Evolutionary conservation across 805 yeast species (phyloP).

Genomic region (Wickerhamiella parazyma): DNA sequence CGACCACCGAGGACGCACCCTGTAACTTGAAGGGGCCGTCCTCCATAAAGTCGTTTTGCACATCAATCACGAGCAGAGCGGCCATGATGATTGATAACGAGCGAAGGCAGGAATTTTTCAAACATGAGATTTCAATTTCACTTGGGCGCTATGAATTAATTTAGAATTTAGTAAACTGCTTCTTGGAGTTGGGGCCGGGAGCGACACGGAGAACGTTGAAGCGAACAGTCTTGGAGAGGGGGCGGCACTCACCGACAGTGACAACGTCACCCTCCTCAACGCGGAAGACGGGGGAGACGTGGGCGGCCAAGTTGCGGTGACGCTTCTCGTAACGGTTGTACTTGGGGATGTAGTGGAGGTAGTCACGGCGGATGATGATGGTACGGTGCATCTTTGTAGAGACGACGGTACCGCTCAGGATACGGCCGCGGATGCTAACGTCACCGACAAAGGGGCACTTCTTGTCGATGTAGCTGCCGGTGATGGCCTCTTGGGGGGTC

Average conservation of each 20-base stretch:
- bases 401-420: constrained; percentile 98
- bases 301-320: constrained; percentile 99
- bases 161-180: constrained; percentile 97
- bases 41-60: constrained; percentile 70
- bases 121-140: not conserved
- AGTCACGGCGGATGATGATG: constrained; percentile 98
- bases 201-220: constrained; percentile 97
- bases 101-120: too few species aligned
- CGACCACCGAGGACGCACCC: constrained; percentile 46
- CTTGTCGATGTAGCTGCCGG: constrained; percentile 98
- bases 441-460: constrained; percentile 98
- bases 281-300: constrained; percentile 99
- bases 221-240: constrained; percentile 98
- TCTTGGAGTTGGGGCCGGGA: constrained; percentile 68
- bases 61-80: constrained; percentile 64
- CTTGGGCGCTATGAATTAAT: not conserved
- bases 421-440: constrained; percentile 98
- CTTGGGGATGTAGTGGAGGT: constrained; percentile 99
- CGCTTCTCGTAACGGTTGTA: constrained; percentile 99
- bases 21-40: constrained; percentile 63
- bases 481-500: constrained; percentile 98
- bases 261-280: constrained; percentile 97
- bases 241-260: constrained; percentile 99
- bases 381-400: constrained; percentile 99
- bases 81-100: too few species aligned